Evolutionary conservation across 257 asterid genomes (phyloP), one percentile per base, ranked within the genome.

Genomic region (Coffea canephora): DNA sequence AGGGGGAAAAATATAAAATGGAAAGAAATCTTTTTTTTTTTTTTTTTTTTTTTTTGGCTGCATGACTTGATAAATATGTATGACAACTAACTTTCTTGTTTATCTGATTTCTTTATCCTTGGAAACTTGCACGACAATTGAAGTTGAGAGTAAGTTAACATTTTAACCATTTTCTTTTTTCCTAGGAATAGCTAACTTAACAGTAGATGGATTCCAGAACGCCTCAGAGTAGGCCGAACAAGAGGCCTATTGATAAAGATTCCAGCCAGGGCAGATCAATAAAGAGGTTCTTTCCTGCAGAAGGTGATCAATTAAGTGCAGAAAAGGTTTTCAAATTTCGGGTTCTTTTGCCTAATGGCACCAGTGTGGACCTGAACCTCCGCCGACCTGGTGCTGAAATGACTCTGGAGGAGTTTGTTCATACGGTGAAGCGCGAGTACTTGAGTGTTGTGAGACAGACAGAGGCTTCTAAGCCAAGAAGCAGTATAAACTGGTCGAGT

Each of bases 331-430:
- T 66, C 80, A 76, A 21, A 69, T 92, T 92, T 66, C 83, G 88
- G 25, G 82, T 92, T 67, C 89, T 92, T 57, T 69, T 92, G 71
- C 97, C 97, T 0, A 91, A 92, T 75, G 88, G 89, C 6, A 75
- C 82, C 43, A 39, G 43, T 39, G 43, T 39, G 43, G 43, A 39
- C 43, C 43, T 39, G 43, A 39, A 39, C 43, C 23, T 87, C 78
- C 50, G 21, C 6, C 81, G 75, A 75, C 64, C 59, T 34, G 79
- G 81, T 0, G 71, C 10, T 36, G 82, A 75, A 34, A 83, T 89
- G 46, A 82, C 87, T 0, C 75, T 92, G 5, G 67, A 82, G 79
- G 85, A 87, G 59, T 86, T 92, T 36, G 69, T 87, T 23, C 50
- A 34, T 19, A 6, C 11, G 0, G 69, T 92, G 18, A 80, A 41